Percentiles rank a stretch among this genome's conserved stretches.
phyloP scores from a whole-genome alignment of 495 filamentous ascomycete genomes.

The Lepidopterella palustris region DNA sequence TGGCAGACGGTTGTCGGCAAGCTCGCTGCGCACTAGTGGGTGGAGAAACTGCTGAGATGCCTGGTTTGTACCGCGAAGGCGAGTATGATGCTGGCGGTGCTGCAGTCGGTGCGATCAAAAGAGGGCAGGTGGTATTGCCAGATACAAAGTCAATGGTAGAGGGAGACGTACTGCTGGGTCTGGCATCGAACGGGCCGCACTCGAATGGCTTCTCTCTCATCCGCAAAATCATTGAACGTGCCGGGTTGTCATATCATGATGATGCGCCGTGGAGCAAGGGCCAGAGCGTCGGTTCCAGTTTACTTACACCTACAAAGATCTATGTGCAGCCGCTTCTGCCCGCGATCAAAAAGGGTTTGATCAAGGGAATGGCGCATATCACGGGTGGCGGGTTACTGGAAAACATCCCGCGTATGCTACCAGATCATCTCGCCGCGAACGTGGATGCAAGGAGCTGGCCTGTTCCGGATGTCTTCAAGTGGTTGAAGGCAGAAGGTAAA shows the following conservation, averaged over 20 bases:
- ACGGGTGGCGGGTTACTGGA: slow-evolving; percentile 89
- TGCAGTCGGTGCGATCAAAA: slow-evolving; percentile 72
- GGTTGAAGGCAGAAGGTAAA: slow-evolving; percentile 75
- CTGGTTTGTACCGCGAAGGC: slow-evolving; percentile 73
- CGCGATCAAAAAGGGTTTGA: slow-evolving; percentile 48
- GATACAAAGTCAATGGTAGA: slow-evolving; percentile 63
- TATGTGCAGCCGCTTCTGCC: slow-evolving; percentile 40
- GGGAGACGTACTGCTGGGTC: slow-evolving; percentile 78
- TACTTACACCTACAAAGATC: slow-evolving; percentile 53
- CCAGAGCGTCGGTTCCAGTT: slow-evolving; percentile 56
- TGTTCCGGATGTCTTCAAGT: slow-evolving; percentile 68
- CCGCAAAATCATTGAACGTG: slow-evolving; percentile 70
- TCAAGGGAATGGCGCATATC: slow-evolving; percentile 93
- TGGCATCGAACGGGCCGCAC: slow-evolving; percentile 78
- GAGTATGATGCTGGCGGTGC: slow-evolving; percentile 89
- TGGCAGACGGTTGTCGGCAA: slow-evolving; percentile 74
- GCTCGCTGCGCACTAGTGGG: slow-evolving; percentile 85
- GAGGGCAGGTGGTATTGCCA: slow-evolving; percentile 62
- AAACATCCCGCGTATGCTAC: slow-evolving; percentile 91
- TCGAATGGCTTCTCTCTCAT: slow-evolving; percentile 95
- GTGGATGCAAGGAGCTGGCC: slow-evolving; percentile 68
- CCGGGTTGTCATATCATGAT: slow-evolving; percentile 61
- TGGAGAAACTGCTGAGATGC: slow-evolving; percentile 97
- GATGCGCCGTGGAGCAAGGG: slow-evolving; percentile 63
- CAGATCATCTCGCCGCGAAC: slow-evolving; percentile 62